Conservation (phyloP, 768 basidiomycete genomes). For the Terana coerulea region DNA sequence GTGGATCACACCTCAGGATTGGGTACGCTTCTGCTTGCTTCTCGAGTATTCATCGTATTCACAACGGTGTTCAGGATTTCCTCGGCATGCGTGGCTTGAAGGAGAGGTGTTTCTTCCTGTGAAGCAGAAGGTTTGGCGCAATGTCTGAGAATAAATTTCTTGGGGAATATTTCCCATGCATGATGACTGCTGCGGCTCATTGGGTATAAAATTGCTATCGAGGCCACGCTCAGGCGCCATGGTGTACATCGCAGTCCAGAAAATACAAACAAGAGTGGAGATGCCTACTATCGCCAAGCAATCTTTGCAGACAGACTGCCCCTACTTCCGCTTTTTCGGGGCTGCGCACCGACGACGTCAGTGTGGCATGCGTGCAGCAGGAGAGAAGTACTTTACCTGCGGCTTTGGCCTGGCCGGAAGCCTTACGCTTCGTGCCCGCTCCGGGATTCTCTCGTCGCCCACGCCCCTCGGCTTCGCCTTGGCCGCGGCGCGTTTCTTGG, state of each 20-base stretch:
- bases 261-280: too few species aligned
- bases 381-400: slow-evolving; percentile 29
- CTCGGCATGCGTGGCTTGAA: slow-evolving; percentile 79
- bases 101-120: slow-evolving; percentile 80
- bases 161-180: too few species aligned
- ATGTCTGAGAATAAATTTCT: too few species aligned
- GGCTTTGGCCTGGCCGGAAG: slow-evolving; percentile 25
- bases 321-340: slow-evolving; percentile 39
- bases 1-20: slow-evolving; percentile 86
- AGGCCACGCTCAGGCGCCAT: too few species aligned
- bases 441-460: slow-evolving; percentile 20
- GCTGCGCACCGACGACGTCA: slow-evolving; percentile 17
- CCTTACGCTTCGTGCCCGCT: slow-evolving; percentile 42
- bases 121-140: slow-evolving; percentile 16
- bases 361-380: neutral
- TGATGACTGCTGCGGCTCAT: too few species aligned
- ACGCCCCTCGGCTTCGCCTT: slow-evolving; percentile 13
- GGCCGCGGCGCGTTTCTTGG: slow-evolving; percentile 10
- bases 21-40: slow-evolving; percentile 50
- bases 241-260: too few species aligned
- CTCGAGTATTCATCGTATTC: neutral
- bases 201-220: too few species aligned
- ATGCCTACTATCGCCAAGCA: too few species aligned
- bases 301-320: too few species aligned
- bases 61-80: slow-evolving; percentile 46